A percentile compares a stretch with the other conserved stretches of the same genome.
Evolutionary conservation across 2,329 filamentous ascomycete genomes (phyloP).

Genomic region (Fusarium longipes): DNA sequence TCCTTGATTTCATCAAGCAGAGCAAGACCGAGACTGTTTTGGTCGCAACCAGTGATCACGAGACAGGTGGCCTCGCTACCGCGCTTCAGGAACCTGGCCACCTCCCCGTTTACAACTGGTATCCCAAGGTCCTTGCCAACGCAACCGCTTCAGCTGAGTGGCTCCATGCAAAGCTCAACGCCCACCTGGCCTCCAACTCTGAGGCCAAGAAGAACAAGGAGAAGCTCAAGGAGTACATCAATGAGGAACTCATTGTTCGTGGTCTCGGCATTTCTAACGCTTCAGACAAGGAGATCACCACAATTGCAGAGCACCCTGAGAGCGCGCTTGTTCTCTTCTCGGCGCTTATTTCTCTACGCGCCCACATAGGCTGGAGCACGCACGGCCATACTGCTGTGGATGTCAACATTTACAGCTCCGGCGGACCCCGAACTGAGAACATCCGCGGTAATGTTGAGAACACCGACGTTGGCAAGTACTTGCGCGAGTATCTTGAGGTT

Average conservation of each 20-base stretch:
- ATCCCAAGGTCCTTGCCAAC: slow-evolving; percentile 79
- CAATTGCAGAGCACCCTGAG: slow-evolving; percentile 69
- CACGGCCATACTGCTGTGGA: slow-evolving; percentile 95
- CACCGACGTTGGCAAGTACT: slow-evolving; percentile 87
- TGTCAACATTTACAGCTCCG: slow-evolving; percentile 93
- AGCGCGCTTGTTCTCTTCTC: slow-evolving; percentile 72
- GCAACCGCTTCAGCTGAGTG: slow-evolving; percentile 83
- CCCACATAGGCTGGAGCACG: slow-evolving; percentile 92
- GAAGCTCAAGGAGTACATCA: slow-evolving; percentile 72
- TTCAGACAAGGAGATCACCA: slow-evolving; percentile 74
- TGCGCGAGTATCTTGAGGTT: slow-evolving; percentile 81
- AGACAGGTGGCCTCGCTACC: slow-evolving; percentile 88
- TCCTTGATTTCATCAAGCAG: slow-evolving; percentile 84
- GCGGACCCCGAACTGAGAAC: slow-evolving; percentile 70
- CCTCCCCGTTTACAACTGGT: slow-evolving; percentile 76
- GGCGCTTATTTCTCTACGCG: slow-evolving; percentile 86
- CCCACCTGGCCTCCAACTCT: slow-evolving; percentile 63
- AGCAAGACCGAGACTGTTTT: slow-evolving; percentile 81
- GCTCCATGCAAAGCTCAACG: slow-evolving; percentile 70
- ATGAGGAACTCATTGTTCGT: slow-evolving; percentile 71
- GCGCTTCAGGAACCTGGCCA: slow-evolving; percentile 73
- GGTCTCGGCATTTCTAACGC: slow-evolving; percentile 83
- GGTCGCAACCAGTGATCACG: slow-evolving; percentile 93
- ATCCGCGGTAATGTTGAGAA: slow-evolving; percentile 93
- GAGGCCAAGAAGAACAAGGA: slow-evolving; percentile 48